Evolutionary conservation across 129 eudicot genomes (phyloP).

Genomic region (Dittrichia graveolens): DNA sequence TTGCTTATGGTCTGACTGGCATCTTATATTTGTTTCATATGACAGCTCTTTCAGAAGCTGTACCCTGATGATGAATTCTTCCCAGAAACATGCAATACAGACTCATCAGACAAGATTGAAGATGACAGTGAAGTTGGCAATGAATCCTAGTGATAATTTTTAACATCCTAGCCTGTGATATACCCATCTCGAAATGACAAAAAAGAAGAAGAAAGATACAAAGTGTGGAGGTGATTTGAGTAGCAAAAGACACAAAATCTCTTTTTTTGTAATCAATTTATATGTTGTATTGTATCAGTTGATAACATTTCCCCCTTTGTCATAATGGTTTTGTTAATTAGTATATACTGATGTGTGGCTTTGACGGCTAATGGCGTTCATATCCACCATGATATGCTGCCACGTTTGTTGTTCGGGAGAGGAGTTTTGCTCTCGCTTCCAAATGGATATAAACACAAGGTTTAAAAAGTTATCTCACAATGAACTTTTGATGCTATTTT

Average conservation of each 20-base stretch:
- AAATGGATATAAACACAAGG: no score
- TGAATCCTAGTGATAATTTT: slow-evolving; percentile 30
- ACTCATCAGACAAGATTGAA: slow-evolving; percentile 43
- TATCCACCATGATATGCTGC: no score
- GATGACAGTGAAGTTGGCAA: slow-evolving; percentile 42
- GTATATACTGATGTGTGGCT: no score
- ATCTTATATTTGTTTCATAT: not conserved
- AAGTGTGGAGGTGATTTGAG: not conserved
- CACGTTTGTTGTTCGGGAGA: no score
- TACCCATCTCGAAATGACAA: not conserved
- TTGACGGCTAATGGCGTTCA: no score
- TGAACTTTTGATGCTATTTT: no score
- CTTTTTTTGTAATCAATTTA: not conserved
- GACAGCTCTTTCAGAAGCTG: slow-evolving; percentile 65
- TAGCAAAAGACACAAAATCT: not conserved
- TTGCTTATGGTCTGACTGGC: not conserved
- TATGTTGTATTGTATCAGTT: slow-evolving; percentile 27
- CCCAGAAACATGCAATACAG: slow-evolving; percentile 48
- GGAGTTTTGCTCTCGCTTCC: no score
- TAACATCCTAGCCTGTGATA: not conserved
- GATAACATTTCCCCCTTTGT: not conserved
- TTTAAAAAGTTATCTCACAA: no score
- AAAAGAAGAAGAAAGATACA: not conserved
- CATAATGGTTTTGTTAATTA: no score
- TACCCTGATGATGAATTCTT: slow-evolving; percentile 74